Percentiles rank a stretch among this genome's conserved stretches.
Evolutionary conservation across 2,329 filamentous ascomycete genomes (phyloP).

Genomic region (Sporothrix pallida): DNA sequence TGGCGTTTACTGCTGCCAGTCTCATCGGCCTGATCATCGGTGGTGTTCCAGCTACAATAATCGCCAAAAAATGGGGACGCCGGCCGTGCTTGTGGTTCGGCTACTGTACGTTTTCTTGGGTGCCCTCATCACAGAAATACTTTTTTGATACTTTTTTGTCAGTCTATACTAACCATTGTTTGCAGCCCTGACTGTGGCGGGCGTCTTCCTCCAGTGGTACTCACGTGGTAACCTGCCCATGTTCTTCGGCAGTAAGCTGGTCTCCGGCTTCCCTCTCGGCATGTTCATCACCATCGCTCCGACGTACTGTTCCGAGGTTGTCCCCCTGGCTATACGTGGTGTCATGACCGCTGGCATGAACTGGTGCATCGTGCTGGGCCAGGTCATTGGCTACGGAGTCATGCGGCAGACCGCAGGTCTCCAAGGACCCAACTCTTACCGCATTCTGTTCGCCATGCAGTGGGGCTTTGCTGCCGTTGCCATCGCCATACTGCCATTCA

Average conservation of each 20-base stretch:
- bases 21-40: slow-evolving; percentile 15
- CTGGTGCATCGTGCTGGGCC: slow-evolving; percentile 13
- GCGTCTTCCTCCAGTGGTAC: slow-evolving; percentile 23
- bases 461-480: slow-evolving; percentile 15
- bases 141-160: too few species aligned
- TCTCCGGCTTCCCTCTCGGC: slow-evolving; percentile 17
- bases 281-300: slow-evolving; percentile 18
- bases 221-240: slow-evolving; percentile 10
- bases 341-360: slow-evolving; percentile 16
- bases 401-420: background rate
- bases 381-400: slow-evolving; percentile 23
- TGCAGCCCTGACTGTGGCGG: slow-evolving; percentile 7
- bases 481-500: slow-evolving; percentile 14
- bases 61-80: slow-evolving; percentile 17
- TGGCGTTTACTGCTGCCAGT: slow-evolving; percentile 9
- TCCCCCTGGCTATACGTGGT: background rate
- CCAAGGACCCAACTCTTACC: background rate
- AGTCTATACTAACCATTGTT: background rate
- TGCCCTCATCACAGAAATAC: background rate
- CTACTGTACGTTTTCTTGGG: slow-evolving; percentile 4
- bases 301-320: slow-evolving; percentile 10
- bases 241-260: slow-evolving; percentile 20
- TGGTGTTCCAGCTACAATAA: background rate
- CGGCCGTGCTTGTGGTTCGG: slow-evolving; percentile 19
- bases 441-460: slow-evolving; percentile 20